A percentile compares a stretch with the other conserved stretches of the same genome.
Conservation (phyloP, 1,284 basidiomycete genomes). For the Pseudozyma pruni region DNA sequence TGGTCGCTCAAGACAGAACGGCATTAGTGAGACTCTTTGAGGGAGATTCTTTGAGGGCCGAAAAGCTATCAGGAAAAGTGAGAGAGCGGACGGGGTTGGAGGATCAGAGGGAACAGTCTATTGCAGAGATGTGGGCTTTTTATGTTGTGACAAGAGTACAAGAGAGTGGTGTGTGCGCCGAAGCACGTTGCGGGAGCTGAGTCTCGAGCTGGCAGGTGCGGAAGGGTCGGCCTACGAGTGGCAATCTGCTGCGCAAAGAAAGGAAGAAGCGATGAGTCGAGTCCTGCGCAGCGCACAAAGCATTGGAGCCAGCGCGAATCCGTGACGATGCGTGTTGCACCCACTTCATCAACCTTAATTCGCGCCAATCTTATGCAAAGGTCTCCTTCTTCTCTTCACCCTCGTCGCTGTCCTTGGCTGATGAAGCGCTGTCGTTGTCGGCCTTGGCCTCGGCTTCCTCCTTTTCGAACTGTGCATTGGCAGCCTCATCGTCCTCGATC, state of each 20-base stretch:
- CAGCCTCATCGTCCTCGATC: constrained; percentile 60
- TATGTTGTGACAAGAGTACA: constrained; percentile 3
- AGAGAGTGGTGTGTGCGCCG: constrained; percentile 15
- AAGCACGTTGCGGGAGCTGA: not conserved
- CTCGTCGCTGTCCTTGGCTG: not conserved
- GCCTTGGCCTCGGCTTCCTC: constrained; percentile 28
- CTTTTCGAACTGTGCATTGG: constrained; percentile 42
- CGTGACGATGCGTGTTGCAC: constrained; percentile 27
- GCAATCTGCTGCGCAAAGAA: not conserved
- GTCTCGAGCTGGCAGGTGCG: not conserved
- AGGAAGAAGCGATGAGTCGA: not conserved
- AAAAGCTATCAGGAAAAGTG: not conserved
- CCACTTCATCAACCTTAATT: not conserved
- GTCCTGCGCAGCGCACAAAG: constrained; percentile 11
- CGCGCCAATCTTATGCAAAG: constrained; percentile 16
- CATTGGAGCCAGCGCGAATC: constrained; percentile 10
- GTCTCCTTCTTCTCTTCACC: constrained; percentile 10
- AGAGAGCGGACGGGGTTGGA: not conserved
- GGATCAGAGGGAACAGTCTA: constrained; percentile 3
- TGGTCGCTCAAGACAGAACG: too few relatives aligned
- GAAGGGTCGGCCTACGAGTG: not conserved
- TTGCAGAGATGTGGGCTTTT: not conserved
- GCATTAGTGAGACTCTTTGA: too few relatives aligned
- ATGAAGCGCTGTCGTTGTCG: not conserved
- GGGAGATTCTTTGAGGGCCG: too few relatives aligned